A percentile compares a stretch with the other conserved stretches of the same genome.
Conservation (phyloP, 768 basidiomycete species). For the Termitomyces sp. region DNA sequence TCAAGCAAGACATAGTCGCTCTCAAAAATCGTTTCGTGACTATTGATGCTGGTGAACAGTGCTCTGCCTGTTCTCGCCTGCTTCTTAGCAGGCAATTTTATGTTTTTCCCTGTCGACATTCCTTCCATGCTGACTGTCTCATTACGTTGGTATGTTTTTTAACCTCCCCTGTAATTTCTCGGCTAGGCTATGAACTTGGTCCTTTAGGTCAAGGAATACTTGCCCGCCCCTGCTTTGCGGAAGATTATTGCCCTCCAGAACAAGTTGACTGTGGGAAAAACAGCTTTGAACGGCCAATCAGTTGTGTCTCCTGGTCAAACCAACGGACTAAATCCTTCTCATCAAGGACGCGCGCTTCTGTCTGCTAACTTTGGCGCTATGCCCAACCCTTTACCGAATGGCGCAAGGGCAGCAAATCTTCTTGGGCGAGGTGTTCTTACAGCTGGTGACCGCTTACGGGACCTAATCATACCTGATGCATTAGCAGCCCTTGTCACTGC, state of each 20-base stretch:
- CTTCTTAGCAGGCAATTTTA: slow-evolving; percentile 92
- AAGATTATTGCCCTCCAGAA: slow-evolving; percentile 84
- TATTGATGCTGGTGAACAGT: slow-evolving; percentile 83
- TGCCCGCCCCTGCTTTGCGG: slow-evolving; percentile 78
- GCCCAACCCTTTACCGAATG: slow-evolving; percentile 54
- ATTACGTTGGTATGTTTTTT: slow-evolving; percentile 76
- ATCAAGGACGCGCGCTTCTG: slow-evolving; percentile 58
- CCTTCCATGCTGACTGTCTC: slow-evolving; percentile 96
- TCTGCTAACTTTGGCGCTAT: slow-evolving; percentile 68
- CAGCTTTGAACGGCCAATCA: slow-evolving; percentile 17
- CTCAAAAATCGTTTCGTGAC: slow-evolving; percentile 90
- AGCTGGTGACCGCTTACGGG: slow-evolving; percentile 85
- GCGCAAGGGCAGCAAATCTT: slow-evolving; percentile 61
- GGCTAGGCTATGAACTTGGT: slow-evolving; percentile 11
- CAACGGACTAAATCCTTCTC: slow-evolving; percentile 35
- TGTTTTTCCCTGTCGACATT: slow-evolving; percentile 97
- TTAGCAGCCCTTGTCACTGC: slow-evolving; percentile 81
- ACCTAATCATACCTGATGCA: slow-evolving; percentile 92
- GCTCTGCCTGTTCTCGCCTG: slow-evolving; percentile 72
- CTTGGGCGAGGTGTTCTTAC: slow-evolving; percentile 80
- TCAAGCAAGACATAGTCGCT: slow-evolving; percentile 86
- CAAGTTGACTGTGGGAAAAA: slow-evolving; percentile 66
- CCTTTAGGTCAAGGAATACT: slow-evolving; percentile 83
- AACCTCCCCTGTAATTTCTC: not conserved
- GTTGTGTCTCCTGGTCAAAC: slow-evolving; percentile 8